Evolutionary conservation across 1,139 yeast species (phyloP).

Genomic region (Yamadazyma spencermartinsiae): DNA sequence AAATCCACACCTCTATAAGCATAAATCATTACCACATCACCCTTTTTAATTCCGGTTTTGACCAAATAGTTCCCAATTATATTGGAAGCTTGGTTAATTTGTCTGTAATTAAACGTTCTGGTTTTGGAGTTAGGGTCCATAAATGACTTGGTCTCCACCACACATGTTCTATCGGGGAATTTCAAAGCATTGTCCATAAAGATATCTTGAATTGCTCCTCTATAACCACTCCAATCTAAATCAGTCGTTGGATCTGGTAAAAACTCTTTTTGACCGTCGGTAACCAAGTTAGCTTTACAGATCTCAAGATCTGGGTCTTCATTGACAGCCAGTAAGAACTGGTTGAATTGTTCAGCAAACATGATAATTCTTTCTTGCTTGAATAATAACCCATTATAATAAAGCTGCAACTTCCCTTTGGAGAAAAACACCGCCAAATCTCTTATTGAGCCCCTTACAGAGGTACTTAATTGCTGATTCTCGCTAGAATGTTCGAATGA

Average conservation of each 20-base stretch:
- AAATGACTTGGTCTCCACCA: constrained; percentile 84
- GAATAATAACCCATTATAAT: constrained; percentile 78
- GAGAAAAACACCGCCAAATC: constrained; percentile 60
- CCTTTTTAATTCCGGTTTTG: constrained; percentile 76
- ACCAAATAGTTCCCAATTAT: constrained; percentile 87
- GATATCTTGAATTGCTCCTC: constrained; percentile 96
- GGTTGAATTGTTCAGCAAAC: constrained; percentile 70
- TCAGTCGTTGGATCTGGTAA: constrained; percentile 89
- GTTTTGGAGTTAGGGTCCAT: constrained; percentile 55
- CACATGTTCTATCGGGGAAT: constrained; percentile 86
- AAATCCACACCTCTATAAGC: constrained; percentile 97
- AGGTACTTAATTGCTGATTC: constrained; percentile 46
- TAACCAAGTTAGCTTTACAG: constrained; percentile 66
- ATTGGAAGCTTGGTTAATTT: constrained; percentile 92
- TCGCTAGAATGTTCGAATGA: constrained; percentile 54
- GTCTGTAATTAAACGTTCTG: constrained; percentile 76
- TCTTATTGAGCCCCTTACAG: constrained; percentile 55
- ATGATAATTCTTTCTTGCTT: constrained; percentile 66
- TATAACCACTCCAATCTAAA: constrained; percentile 85
- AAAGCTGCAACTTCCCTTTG: constrained; percentile 37
- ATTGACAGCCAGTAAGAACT: constrained; percentile 41
- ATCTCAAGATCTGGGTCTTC: constrained; percentile 42
- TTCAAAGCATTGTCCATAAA: constrained; percentile 80
- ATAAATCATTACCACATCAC: constrained; percentile 96
- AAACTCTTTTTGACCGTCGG: constrained; percentile 54